Percentiles rank a stretch among this genome's conserved stretches.
Conservation (phyloP, 2,329 filamentous ascomycete genomes). For the Reticulascus tulasneorum region DNA sequence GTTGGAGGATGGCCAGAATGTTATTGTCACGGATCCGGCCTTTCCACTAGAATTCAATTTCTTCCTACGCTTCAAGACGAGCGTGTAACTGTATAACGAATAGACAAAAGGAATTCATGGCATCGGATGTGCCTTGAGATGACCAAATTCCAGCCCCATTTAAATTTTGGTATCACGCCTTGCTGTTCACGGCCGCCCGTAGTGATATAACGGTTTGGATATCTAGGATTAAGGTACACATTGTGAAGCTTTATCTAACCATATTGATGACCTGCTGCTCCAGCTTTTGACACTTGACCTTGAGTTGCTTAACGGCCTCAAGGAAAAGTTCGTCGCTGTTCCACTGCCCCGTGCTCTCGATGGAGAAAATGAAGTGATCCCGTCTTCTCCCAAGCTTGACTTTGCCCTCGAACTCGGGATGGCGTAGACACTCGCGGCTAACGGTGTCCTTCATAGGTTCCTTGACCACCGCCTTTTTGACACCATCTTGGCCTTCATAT, state of each 20-base stretch:
- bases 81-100: constrained; percentile 1
- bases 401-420: constrained; percentile 91
- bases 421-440: constrained; percentile 84
- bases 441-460: constrained; percentile 94
- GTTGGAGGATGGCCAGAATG: constrained; percentile 75
- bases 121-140: constrained; percentile 1
- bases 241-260: constrained; percentile 38
- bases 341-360: constrained; percentile 95
- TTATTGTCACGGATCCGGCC: constrained; percentile 90
- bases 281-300: constrained; percentile 74
- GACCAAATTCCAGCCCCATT: no score
- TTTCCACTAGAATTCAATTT: constrained; percentile 69
- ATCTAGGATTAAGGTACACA: constrained; percentile 14
- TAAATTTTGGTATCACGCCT: no score
- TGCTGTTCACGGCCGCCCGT: no score
- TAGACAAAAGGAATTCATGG: constrained; percentile 2
- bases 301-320: constrained; percentile 80
- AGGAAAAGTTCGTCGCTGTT: constrained; percentile 91
- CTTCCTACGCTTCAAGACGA: constrained; percentile 42
- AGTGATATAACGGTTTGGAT: no score
- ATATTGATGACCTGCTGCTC: constrained; percentile 67
- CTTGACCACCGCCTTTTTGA: constrained; percentile 80
- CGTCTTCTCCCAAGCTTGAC: constrained; percentile 85
- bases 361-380: constrained; percentile 95
- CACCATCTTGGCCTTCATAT: constrained; percentile 71